These are phyloP conservation scores for Phytophthora cryptogea DNA, from an alignment of 352 stramenopile species.

Conservation along the genomic window DNA sequence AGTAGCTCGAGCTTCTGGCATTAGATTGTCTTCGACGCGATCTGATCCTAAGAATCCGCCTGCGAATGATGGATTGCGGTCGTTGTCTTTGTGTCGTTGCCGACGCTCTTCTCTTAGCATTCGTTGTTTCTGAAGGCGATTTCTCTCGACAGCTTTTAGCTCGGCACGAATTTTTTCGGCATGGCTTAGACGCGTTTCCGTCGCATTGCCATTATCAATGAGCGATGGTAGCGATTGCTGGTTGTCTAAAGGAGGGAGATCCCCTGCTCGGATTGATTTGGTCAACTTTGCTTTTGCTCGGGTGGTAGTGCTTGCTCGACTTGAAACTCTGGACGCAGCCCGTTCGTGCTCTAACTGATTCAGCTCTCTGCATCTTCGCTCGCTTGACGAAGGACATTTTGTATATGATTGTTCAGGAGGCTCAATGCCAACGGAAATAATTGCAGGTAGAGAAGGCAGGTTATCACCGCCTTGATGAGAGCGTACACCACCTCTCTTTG, in stretches of 20 bases:
- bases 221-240: slow-evolving; percentile 3
- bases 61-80: slow-evolving; percentile 5
- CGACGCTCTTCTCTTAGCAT: slow-evolving; percentile 45
- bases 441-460: slow-evolving; percentile 7
- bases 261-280: neutral
- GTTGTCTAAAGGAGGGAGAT: slow-evolving; percentile 17
- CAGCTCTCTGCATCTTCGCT: neutral
- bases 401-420: slow-evolving; percentile 1
- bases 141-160: slow-evolving; percentile 44
- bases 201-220: slow-evolving; percentile 14
- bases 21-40: neutral
- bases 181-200: slow-evolving; percentile 40
- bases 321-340: slow-evolving; percentile 2
- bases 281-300: slow-evolving; percentile 7
- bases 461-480: neutral
- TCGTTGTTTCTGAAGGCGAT: slow-evolving; percentile 51
- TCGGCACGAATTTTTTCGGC: slow-evolving; percentile 47
- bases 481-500: neutral
- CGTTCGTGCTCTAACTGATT: slow-evolving; percentile 25
- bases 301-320: neutral
- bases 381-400: slow-evolving; percentile 2
- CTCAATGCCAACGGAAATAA: slow-evolving; percentile 14
- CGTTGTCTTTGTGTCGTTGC: slow-evolving; percentile 33
- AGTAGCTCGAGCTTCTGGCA: slow-evolving; percentile 7
- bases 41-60: slow-evolving; percentile 12